Base-by-base conservation (phyloP, 805 yeast genomes). In the Yarrowia hollandica region DNA sequence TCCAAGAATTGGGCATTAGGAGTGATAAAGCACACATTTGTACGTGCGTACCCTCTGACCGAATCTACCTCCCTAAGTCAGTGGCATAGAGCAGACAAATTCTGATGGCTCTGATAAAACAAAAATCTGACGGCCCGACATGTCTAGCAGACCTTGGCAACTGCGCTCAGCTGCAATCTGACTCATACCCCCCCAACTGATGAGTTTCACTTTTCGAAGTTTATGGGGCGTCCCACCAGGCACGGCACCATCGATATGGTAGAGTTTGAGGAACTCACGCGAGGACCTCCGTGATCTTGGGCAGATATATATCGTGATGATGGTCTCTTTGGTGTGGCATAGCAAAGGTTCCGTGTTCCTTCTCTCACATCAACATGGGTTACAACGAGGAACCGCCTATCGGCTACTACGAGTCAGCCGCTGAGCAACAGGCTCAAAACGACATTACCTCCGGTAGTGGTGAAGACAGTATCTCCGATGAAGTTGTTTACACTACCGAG, bases 231-330 rank as follows among this genome's bases (percentile, higher is more conserved):
- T 26, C 16, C 33, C 23, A 41, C 48, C 33, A 26, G 48, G 48
- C 48, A 41, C 48, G 48, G 48, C 48, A 41, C 48, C 48, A 41
- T 41, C 48, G 33, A 18, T n/a, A n/a, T n/a, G 11, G 23, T 41
- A 41, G 22, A 41, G 48, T 41, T 41, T 25, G 48, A 41, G 16
- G 33, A 33, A 25, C 48, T 41, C 48, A 41, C 48, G 33, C 48
- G 48, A 41, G 48, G 8, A 22, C 25, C 8, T 15, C 48, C 48
- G 48, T 15, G 23, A 41, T 41, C 25, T 12, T 26, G 23, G 21
- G 12, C 22, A 41, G 22, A 41, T 41, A 41, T 41, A 41, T 41
- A 41, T 41, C 15, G 48, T 10, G 12, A n/a, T 6, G 16, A 12
- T 21, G 12, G 3, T 37, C 42, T 37, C 42, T 5, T 15, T 18